Evolutionary conservation across 2,329 filamentous ascomycete species (phyloP).

Genomic region (Botrytis galanthina): DNA sequence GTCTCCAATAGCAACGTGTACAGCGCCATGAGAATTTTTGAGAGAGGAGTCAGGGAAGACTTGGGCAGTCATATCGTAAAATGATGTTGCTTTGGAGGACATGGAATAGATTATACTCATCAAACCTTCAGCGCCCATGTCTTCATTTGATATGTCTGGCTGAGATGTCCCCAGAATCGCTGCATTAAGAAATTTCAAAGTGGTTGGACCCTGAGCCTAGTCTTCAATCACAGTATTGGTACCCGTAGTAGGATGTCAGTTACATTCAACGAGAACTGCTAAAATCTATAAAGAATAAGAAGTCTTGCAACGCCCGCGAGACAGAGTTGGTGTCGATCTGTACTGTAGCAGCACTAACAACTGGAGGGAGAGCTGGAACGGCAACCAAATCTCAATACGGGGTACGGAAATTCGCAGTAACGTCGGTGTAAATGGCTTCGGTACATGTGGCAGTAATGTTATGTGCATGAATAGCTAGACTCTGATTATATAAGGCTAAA

Average conservation of each 20-base stretch:
- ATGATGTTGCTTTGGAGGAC: background rate
- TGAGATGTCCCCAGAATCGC: background rate
- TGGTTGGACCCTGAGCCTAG: slow-evolving; percentile 24
- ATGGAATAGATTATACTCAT: slow-evolving; percentile 8
- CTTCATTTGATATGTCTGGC: background rate
- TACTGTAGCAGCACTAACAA: slow-evolving; percentile 33
- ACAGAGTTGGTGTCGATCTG: slow-evolving; percentile 31
- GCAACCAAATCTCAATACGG: slow-evolving; percentile 50
- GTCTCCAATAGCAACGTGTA: slow-evolving; percentile 45
- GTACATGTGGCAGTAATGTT: slow-evolving; percentile 42
- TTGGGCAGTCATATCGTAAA: slow-evolving; percentile 7
- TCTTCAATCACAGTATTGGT: background rate
- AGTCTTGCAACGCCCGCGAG: slow-evolving; percentile 46
- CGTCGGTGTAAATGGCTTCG: slow-evolving; percentile 42
- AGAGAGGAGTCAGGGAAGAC: slow-evolving; percentile 38
- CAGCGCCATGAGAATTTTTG: slow-evolving; percentile 46
- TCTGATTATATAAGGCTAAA: slow-evolving; percentile 55
- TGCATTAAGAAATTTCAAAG: slow-evolving; percentile 4
- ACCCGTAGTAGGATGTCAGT: slow-evolving; percentile 31
- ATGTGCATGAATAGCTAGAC: slow-evolving; percentile 47
- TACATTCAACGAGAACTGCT: slow-evolving; percentile 37
- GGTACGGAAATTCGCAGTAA: slow-evolving; percentile 43
- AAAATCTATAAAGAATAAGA: slow-evolving; percentile 50
- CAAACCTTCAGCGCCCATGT: background rate
- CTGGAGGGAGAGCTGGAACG: slow-evolving; percentile 43